Percentiles rank a stretch among this genome's conserved stretches.
phyloP scores from a whole-genome alignment of 208 protist genomes.

The Acanthamoeba sp. region DNA sequence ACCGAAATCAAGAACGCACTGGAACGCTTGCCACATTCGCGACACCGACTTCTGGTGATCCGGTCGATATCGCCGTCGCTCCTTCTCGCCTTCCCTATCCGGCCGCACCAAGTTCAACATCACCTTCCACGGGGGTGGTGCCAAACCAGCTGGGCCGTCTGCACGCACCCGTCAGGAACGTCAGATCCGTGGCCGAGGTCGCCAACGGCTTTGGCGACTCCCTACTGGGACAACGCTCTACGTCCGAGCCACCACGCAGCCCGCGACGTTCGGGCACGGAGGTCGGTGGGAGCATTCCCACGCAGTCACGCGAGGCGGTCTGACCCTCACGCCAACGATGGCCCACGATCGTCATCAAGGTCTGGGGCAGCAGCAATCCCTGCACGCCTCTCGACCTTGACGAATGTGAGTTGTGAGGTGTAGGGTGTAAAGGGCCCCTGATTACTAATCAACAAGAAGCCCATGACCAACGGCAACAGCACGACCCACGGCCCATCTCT shows the following conservation, averaged over 20 bases:
- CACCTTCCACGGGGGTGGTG: slow-evolving; percentile 7
- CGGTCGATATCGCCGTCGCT: neutral
- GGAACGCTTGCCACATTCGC: neutral
- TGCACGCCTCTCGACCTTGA: slow-evolving; percentile 6
- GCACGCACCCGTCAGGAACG: neutral
- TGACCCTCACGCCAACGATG: neutral
- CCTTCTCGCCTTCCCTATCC: slow-evolving; percentile 1
- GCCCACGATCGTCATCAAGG: neutral
- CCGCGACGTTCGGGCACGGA: neutral
- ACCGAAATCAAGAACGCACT: neutral
- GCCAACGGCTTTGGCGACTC: slow-evolving; percentile 20
- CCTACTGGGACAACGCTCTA: slow-evolving; percentile 31
- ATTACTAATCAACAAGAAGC: too few relatives aligned
- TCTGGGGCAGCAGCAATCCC: neutral
- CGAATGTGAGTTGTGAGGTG: neutral
- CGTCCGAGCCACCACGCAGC: slow-evolving; percentile 40
- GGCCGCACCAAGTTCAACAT: slow-evolving; percentile 18
- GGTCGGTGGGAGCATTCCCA: neutral
- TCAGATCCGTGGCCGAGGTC: neutral
- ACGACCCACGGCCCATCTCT: too few relatives aligned
- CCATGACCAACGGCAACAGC: too few relatives aligned
- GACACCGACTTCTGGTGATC: neutral
- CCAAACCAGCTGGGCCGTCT: neutral
- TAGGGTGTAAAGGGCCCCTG: too few relatives aligned
- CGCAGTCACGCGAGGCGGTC: neutral